A percentile compares a stretch with the other conserved stretches of the same genome.
phyloP scores from a whole-genome alignment of 441 rosid species.

The Flueggea neowawraea region DNA sequence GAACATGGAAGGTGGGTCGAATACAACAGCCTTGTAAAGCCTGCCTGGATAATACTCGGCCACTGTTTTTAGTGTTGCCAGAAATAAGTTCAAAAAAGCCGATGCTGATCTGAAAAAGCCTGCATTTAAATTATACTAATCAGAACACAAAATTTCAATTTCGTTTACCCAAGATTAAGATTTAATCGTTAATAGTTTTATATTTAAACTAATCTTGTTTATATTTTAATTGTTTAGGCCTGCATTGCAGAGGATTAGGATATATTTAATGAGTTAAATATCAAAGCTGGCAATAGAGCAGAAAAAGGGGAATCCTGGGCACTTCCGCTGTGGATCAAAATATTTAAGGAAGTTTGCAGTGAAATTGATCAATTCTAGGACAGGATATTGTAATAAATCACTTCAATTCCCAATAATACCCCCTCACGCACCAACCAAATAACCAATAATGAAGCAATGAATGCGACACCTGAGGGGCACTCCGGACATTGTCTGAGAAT shows the following conservation, averaged over 20 bases:
- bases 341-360: conserved; percentile 12
- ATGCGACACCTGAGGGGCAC: conserved; percentile 34
- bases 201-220: background rate
- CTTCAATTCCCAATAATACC: conserved; percentile 51
- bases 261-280: background rate
- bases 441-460: conserved; percentile 15
- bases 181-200: too few relatives aligned
- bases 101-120: conserved; percentile 97
- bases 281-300: background rate
- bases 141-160: background rate
- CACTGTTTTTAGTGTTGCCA: conserved; percentile 74
- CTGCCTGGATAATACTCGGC: conserved; percentile 83
- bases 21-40: conserved; percentile 77
- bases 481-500: conserved; percentile 30
- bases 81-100: conserved; percentile 68
- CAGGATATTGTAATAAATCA: background rate
- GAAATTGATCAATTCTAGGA: conserved; percentile 31
- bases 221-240: conserved; percentile 10
- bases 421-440: conserved; percentile 9
- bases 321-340: conserved; percentile 9
- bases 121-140: conserved; percentile 22
- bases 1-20: conserved; percentile 91
- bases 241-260: conserved; percentile 4
- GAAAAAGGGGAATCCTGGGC: conserved; percentile 26
- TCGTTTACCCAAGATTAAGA: background rate